A percentile compares a stretch with the other conserved stretches of the same genome.
phyloP scores from a whole-genome alignment of 805 yeast genomes.

The Kodamaea lidongshanica region DNA sequence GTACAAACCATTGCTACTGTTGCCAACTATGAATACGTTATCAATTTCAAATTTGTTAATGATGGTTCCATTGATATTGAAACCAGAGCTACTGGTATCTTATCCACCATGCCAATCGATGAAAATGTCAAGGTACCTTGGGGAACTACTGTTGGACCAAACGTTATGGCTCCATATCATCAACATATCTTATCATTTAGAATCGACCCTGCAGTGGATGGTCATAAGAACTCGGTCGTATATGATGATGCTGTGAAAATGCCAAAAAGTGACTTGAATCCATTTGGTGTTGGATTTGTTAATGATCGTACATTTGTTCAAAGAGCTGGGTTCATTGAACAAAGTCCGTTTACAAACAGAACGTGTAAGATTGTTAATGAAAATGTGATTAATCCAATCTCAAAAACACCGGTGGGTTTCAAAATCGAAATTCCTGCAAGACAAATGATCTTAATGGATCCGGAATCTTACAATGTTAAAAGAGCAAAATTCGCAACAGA shows the following conservation, averaged over 20 bases:
- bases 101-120: slow-evolving; percentile 79
- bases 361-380: slow-evolving; percentile 72
- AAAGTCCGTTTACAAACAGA: slow-evolving; percentile 70
- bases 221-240: slow-evolving; percentile 67
- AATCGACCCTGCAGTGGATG: slow-evolving; percentile 78
- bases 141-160: slow-evolving; percentile 75
- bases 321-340: slow-evolving; percentile 65
- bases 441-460: slow-evolving; percentile 66
- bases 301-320: slow-evolving; percentile 60
- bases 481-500: slow-evolving; percentile 74
- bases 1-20: slow-evolving; percentile 80
- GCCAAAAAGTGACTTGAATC: slow-evolving; percentile 51
- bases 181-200: slow-evolving; percentile 76
- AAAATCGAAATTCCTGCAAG: slow-evolving; percentile 68
- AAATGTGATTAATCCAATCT: slow-evolving; percentile 59
- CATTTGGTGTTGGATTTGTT: slow-evolving; percentile 64
- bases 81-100: slow-evolving; percentile 80
- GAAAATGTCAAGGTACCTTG: slow-evolving; percentile 58
- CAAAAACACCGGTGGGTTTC: slow-evolving; percentile 71
- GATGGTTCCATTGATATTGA: slow-evolving; percentile 75
- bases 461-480: slow-evolving; percentile 56
- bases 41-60: slow-evolving; percentile 66
- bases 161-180: slow-evolving; percentile 78
- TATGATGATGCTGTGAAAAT: slow-evolving; percentile 64
- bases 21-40: slow-evolving; percentile 75